Conservation (phyloP, 164 flowering plant species). For the Dillenia turbinata region DNA sequence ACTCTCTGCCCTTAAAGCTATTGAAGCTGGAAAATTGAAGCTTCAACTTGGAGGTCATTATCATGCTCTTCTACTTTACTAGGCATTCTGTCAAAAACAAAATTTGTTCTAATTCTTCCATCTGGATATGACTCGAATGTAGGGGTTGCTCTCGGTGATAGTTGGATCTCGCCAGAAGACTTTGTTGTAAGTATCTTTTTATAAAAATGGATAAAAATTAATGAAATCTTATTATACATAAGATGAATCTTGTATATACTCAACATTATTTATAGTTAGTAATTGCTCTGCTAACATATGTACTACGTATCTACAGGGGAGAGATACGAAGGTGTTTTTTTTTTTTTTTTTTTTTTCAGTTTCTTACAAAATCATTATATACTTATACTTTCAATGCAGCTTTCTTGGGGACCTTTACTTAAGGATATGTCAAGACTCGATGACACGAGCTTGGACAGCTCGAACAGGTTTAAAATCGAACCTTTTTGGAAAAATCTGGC, state of each 20-base stretch:
- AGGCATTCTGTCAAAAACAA: neutral
- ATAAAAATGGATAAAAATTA: too few species aligned
- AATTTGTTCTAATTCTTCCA: neutral
- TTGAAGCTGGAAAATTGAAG: constrained; percentile 11
- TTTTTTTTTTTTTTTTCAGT: too few species aligned
- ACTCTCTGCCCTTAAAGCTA: too few species aligned
- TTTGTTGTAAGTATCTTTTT: neutral
- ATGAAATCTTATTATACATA: too few species aligned
- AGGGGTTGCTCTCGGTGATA: too few species aligned
- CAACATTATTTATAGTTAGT: too few species aligned
- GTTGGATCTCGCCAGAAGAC: constrained; percentile 3
- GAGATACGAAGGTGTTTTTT: too few species aligned
- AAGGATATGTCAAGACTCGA: neutral
- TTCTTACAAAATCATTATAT: too few species aligned
- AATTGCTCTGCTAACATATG: too few species aligned
- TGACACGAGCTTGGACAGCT: neutral
- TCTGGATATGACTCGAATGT: neutral
- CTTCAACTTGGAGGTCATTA: constrained; percentile 17
- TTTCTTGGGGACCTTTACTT: constrained; percentile 4
- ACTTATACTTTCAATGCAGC: constrained; percentile 3
- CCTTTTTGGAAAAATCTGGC: neutral
- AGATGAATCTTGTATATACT: too few species aligned
- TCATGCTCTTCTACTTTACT: neutral
- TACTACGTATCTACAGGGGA: too few species aligned
- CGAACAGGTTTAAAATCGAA: constrained; percentile 15